phyloP scores from a whole-genome alignment of 2,329 filamentous ascomycete genomes.

The Lachnellula suecica region DNA sequence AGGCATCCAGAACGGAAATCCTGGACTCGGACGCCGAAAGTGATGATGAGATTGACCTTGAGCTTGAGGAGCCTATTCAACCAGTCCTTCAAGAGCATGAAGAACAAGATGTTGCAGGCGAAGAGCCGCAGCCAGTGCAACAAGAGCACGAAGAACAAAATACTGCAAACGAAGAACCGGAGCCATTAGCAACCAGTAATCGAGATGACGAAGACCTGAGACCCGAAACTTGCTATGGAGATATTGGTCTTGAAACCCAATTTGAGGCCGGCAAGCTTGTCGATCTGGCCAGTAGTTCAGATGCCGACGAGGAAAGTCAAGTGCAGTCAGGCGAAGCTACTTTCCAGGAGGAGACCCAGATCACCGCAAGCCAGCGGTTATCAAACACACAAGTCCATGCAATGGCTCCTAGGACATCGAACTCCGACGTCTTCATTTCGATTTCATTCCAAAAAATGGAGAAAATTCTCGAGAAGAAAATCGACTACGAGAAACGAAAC shows the following conservation, averaged over 20 bases:
- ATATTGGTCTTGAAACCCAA: slow-evolving; percentile 29
- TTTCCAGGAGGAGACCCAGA: slow-evolving; percentile 21
- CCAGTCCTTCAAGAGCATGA: background rate
- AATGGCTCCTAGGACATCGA: slow-evolving; percentile 47
- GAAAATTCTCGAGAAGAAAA: slow-evolving; percentile 47
- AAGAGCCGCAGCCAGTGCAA: background rate
- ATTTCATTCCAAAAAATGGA: slow-evolving; percentile 47
- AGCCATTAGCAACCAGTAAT: background rate
- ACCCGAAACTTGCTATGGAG: slow-evolving; percentile 29
- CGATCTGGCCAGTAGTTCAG: background rate
- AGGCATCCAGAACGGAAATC: slow-evolving; percentile 22
- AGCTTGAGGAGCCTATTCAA: background rate
- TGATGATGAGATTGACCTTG: slow-evolving; percentile 2
- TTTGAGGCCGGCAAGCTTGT: slow-evolving; percentile 17
- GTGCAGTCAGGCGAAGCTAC: slow-evolving; percentile 4
- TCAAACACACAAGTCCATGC: slow-evolving; percentile 47
- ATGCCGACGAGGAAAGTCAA: background rate
- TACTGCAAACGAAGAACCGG: background rate
- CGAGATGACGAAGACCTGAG: background rate
- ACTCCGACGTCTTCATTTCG: slow-evolving; percentile 55
- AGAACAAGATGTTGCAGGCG: background rate
- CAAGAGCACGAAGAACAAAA: background rate
- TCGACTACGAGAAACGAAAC: slow-evolving; percentile 54
- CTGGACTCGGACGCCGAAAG: slow-evolving; percentile 26
- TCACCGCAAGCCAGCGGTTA: slow-evolving; percentile 49